Percentiles rank a stretch among this genome's conserved stretches.
Evolutionary conservation across 1,284 basidiomycete genomes (phyloP).

Genomic region (Trametes versicolor): DNA sequence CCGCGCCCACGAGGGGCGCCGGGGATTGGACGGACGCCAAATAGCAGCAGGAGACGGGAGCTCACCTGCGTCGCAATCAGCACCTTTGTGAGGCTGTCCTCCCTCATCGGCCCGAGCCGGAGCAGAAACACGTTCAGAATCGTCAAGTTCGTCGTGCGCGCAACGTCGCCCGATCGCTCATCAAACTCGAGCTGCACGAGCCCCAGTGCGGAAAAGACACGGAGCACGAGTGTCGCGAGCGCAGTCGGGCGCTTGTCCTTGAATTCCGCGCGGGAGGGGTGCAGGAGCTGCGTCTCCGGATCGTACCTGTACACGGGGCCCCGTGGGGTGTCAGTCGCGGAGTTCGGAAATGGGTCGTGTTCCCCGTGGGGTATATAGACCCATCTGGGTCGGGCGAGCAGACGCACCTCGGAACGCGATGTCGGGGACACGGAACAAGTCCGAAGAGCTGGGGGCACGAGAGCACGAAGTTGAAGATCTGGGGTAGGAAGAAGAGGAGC

Average conservation of each 20-base stretch:
- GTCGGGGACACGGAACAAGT: slow-evolving; percentile 92
- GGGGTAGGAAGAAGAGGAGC: slow-evolving; percentile 96
- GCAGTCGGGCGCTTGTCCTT: slow-evolving; percentile 55
- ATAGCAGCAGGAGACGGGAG: slow-evolving; percentile 7
- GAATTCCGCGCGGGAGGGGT: slow-evolving; percentile 79
- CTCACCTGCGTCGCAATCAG: slow-evolving; percentile 79
- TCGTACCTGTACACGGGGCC: slow-evolving; percentile 66
- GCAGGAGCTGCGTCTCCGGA: slow-evolving; percentile 71
- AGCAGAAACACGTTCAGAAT: slow-evolving; percentile 88
- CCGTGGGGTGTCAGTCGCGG: slow-evolving; percentile 21
- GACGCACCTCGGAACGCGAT: slow-evolving; percentile 87
- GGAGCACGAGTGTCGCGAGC: slow-evolving; percentile 64
- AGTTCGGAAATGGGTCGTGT: not conserved
- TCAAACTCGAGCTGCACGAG: slow-evolving; percentile 74
- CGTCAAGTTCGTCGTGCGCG: slow-evolving; percentile 86
- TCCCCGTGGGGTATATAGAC: slow-evolving; percentile 21
- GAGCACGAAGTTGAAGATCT: slow-evolving; percentile 97
- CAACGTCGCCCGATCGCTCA: slow-evolving; percentile 63
- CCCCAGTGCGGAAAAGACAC: slow-evolving; percentile 65
- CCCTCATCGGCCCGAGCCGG: slow-evolving; percentile 82
- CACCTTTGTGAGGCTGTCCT: slow-evolving; percentile 78
- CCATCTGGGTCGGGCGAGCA: slow-evolving; percentile 11
- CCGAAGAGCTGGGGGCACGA: slow-evolving; percentile 97
- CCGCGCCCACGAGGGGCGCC: slow-evolving; percentile 3
- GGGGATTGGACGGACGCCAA: not conserved